Evolutionary conservation across 805 yeast species (phyloP), one percentile per base, ranked within the genome.

Genomic region (Naumovozyma baii): DNA sequence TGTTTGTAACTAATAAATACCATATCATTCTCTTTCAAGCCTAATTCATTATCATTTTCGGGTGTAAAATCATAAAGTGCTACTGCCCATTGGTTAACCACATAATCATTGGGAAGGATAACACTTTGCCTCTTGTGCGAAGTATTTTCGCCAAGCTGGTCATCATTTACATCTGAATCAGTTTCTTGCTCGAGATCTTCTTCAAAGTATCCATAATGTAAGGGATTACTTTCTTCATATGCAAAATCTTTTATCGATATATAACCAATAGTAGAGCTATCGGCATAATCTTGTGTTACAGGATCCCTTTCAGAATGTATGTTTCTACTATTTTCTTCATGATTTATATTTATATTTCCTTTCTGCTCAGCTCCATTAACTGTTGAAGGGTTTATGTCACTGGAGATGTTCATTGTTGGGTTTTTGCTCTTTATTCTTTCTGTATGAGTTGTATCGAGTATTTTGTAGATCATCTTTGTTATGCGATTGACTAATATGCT

Each of bases 41-140:
- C 74, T 34, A 88, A 75, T 54, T 92, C 99, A 60, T 92, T 92
- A 51, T 86, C 95, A 59, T 92, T 92, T 57, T 92, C 97, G 0
- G 97, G 95, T 33, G 66, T 72, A 55, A 92, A 92, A 51, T 88
- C 90, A 57, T 86, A 92, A 34, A 92, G 59, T 1, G 96, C 96
- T 19, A 87, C 67, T 0, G 97, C 98, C 41, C 74, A 69, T 42
- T 68, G 59, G 34, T 60, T 60, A 41, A 44, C 77, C 65, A 53
- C 72, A 68, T 58, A 50, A 31, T 56, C 55, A 33, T 51, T 43
- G 30, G 66, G 62, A 36, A 59, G 43, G 18, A 59, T 43, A n/a
- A 56, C 45, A 43, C 63, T 63, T 39, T 51, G 57, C 40, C 63
- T 54, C 38, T 48, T 55, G 22, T 46, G 41, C 9, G 10, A 10